Percentiles rank a stretch among this genome's conserved stretches.
These are phyloP conservation scores for Lactarius pseudohatsudake DNA, from an alignment of 768 basidiomycete species.

Conservation along the genomic window DNA sequence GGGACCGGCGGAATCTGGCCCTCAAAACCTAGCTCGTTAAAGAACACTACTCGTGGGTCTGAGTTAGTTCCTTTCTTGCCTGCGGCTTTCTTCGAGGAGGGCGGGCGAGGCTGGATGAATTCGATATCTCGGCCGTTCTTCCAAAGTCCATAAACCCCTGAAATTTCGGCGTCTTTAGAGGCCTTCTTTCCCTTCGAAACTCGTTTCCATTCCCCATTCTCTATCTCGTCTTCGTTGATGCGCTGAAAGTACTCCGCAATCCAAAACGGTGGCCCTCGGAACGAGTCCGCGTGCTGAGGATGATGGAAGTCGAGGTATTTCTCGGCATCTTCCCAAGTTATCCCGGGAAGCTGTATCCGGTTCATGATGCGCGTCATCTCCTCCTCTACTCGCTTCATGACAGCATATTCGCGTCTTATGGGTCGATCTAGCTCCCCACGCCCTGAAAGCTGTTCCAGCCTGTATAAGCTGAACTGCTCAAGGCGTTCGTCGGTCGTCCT, in stretches of 20 bases:
- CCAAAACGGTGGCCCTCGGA: conserved; percentile 44
- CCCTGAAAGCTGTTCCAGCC: conserved; percentile 48
- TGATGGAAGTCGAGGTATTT: conserved; percentile 45
- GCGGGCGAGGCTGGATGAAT: conserved; percentile 17
- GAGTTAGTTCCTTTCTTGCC: background rate
- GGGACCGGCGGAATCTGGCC: conserved; percentile 42
- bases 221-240: conserved; percentile 11
- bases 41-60: conserved; percentile 35
- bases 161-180: background rate
- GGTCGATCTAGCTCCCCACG: conserved; percentile 43
- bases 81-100: background rate
- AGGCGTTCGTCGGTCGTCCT: conserved; percentile 60
- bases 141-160: conserved; percentile 28
- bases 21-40: conserved; percentile 39
- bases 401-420: conserved; percentile 37
- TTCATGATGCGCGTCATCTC: conserved; percentile 50
- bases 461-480: conserved; percentile 59
- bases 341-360: conserved; percentile 24
- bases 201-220: conserved; percentile 20
- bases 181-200: conserved; percentile 10
- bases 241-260: conserved; percentile 12
- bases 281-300: conserved; percentile 47
- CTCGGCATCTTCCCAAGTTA: conserved; percentile 36
- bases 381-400: conserved; percentile 47
- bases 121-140: conserved; percentile 23